phyloP scores from a whole-genome alignment of 2,329 filamentous ascomycete genomes.

The Trichoderma polysporum region DNA sequence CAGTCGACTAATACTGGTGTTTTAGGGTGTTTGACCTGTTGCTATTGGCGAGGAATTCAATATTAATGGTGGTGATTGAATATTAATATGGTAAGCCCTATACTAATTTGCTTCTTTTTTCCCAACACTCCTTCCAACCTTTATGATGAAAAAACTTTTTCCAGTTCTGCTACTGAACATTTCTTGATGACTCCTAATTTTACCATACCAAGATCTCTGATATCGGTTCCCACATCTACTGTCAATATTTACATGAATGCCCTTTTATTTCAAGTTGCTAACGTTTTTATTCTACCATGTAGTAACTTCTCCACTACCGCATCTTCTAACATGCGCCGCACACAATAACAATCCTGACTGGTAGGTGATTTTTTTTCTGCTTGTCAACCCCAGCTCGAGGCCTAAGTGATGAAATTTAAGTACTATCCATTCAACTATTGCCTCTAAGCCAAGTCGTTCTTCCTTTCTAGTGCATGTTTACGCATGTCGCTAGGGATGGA shows the following conservation, averaged over 20 bases:
- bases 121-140: background rate
- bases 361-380: background rate
- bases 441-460: conserved; percentile 69
- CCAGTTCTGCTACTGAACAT: conserved; percentile 76
- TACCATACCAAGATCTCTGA: conserved; percentile 66
- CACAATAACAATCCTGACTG: background rate
- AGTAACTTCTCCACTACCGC: background rate
- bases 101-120: background rate
- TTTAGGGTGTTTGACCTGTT: background rate
- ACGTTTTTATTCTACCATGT: conserved; percentile 5
- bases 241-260: background rate
- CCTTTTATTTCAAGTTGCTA: background rate
- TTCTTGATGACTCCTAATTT: conserved; percentile 64
- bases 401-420: conserved; percentile 47
- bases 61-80: background rate
- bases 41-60: background rate
- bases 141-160: conserved; percentile 63
- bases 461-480: conserved; percentile 60
- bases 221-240: conserved; percentile 23
- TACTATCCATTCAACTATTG: conserved; percentile 75
- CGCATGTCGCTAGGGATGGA: conserved; percentile 71
- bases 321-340: background rate
- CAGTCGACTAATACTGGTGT: conserved; percentile 4
- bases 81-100: conserved; percentile 3
- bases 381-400: conserved; percentile 23